A percentile compares a stretch with the other conserved stretches of the same genome.
These are phyloP conservation scores for Angophora floribunda DNA, from an alignment of 345 rosid genomes.

Conservation along the genomic window DNA sequence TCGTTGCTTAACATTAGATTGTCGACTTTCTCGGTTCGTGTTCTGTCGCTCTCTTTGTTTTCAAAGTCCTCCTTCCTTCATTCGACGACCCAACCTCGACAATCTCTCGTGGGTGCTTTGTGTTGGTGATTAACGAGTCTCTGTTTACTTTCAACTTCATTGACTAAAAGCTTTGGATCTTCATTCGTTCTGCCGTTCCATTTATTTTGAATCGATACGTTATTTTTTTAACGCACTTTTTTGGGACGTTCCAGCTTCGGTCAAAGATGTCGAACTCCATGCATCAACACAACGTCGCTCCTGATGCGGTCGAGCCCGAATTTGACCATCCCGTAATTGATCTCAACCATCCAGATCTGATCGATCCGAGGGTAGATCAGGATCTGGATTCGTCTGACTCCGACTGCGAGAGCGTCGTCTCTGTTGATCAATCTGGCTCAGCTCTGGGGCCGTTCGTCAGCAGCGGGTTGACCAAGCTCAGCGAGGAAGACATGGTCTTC, in stretches of 20 bases:
- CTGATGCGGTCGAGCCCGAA: not conserved
- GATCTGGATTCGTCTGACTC: conserved; percentile 32
- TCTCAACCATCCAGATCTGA: not conserved
- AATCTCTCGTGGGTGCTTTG: not conserved
- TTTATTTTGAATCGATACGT: not conserved
- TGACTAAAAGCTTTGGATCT: not conserved
- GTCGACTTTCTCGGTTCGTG: not conserved
- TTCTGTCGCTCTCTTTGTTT: not conserved
- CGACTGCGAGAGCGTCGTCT: conserved; percentile 45
- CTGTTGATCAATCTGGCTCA: not conserved
- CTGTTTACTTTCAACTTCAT: not conserved
- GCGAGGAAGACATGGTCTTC: conserved; percentile 33
- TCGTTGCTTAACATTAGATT: not conserved
- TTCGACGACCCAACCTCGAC: not conserved
- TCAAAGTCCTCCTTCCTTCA: not conserved
- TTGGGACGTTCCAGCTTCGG: not conserved
- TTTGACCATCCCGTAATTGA: not conserved
- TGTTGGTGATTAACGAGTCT: not conserved
- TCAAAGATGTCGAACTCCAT: not conserved
- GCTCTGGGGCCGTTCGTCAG: not conserved
- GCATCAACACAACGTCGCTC: not conserved
- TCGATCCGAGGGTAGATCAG: not conserved
- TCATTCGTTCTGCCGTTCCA: not conserved
- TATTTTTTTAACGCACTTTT: not conserved
- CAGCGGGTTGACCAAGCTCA: conserved; percentile 23